These are phyloP conservation scores for Senna tora DNA, from an alignment of 306 rosid species.

Conservation along the genomic window DNA sequence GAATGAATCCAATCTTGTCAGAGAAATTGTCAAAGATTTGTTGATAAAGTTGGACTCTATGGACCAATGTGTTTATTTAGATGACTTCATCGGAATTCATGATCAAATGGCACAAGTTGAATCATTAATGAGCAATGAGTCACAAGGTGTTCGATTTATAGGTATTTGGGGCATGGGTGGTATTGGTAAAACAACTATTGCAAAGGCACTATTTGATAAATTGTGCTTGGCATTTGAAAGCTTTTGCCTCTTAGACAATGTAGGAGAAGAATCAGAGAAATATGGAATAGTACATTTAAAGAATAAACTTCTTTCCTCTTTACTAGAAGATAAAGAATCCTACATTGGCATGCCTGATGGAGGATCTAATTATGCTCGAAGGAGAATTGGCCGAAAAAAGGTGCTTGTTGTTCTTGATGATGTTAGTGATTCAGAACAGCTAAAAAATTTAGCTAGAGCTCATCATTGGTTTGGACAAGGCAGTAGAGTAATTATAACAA, in stretches of 20 bases:
- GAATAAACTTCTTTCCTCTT: not conserved
- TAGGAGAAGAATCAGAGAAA: not conserved
- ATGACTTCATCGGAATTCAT: not conserved
- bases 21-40: not conserved
- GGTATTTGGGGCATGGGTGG: not conserved
- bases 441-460: not conserved
- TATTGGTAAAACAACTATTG: constrained; percentile 3
- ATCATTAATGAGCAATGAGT: not conserved
- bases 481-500: not conserved
- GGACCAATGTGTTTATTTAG: not conserved
- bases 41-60: not conserved
- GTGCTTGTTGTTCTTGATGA: constrained; percentile 20
- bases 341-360: no score
- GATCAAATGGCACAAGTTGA: not conserved
- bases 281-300: not conserved
- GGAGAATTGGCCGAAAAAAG: not conserved
- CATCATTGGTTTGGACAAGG: not conserved
- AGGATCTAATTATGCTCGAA: not conserved
- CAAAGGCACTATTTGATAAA: not conserved
- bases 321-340: not conserved
- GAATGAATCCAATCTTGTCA: not conserved
- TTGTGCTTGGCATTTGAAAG: not conserved
- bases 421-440: not conserved
- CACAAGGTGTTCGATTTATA: not conserved
- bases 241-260: not conserved